Percentiles rank a stretch among this genome's conserved stretches.
Evolutionary conservation across 345 rosid species (phyloP).

Genomic region (Citrus mangshanensis): DNA sequence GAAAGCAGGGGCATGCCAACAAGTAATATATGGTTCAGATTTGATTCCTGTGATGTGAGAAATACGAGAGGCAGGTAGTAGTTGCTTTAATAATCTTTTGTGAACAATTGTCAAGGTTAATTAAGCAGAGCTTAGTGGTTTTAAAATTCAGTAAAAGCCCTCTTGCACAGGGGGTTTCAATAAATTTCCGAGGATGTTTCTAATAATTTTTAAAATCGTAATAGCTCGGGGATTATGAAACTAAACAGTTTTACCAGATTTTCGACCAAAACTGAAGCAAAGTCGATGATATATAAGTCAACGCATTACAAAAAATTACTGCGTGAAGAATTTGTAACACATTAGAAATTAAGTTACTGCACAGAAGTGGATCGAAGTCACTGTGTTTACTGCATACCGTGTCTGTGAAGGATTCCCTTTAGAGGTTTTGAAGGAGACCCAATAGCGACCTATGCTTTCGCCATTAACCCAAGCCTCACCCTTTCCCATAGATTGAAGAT

Average conservation of each 20-base stretch:
- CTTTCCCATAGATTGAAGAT: constrained; percentile 64
- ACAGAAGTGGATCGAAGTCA: background rate
- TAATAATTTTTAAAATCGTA: background rate
- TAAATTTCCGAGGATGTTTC: background rate
- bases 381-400: constrained; percentile 26
- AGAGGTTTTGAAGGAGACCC: constrained; percentile 51
- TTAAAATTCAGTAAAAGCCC: background rate
- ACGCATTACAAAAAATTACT: too few species aligned
- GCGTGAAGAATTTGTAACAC: background rate
- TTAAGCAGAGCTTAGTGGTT: background rate
- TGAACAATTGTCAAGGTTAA: background rate
- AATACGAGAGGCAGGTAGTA: background rate
- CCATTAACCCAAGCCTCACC: constrained; percentile 73
- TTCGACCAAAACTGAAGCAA: background rate
- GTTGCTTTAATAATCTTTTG: background rate
- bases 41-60: background rate
- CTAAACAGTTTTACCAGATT: background rate
- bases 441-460: constrained; percentile 57
- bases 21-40: background rate
- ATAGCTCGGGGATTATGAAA: background rate
- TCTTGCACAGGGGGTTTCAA: background rate
- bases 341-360: background rate
- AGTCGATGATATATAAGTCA: too few species aligned
- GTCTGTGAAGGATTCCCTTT: constrained; percentile 49
- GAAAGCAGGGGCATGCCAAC: background rate